Evolutionary conservation across 1,284 basidiomycete genomes (phyloP).

Genomic region (Abortiporus biennis): DNA sequence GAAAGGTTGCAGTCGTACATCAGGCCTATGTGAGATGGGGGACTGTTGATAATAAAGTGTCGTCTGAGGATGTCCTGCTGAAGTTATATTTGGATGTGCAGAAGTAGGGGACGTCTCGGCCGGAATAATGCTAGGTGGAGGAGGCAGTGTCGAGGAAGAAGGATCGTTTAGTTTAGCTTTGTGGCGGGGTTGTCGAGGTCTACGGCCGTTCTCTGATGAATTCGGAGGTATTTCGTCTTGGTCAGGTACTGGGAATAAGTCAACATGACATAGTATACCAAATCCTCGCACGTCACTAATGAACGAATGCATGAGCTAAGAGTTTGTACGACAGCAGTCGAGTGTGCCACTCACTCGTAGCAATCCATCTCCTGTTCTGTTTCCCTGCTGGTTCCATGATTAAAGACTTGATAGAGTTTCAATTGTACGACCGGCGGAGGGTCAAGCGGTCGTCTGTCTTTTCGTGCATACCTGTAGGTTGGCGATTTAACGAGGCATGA

Average conservation of each 20-base stretch:
- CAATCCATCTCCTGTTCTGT: constrained; percentile 28
- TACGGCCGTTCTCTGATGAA: constrained; percentile 7
- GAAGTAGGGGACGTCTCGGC: neutral
- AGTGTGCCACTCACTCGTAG: constrained; percentile 29
- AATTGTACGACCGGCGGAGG: constrained; percentile 35
- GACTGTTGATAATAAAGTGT: too few relatives aligned
- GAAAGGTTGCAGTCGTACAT: neutral
- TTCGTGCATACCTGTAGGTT: constrained; percentile 29
- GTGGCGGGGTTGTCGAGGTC: neutral
- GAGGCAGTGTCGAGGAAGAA: neutral
- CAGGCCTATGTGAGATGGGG: neutral
- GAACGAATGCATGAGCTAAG: constrained; percentile 7
- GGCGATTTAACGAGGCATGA: neutral
- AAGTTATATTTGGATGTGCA: neutral
- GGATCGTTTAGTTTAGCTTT: neutral
- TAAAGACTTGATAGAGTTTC: constrained; percentile 18
- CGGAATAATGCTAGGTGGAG: neutral
- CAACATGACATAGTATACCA: constrained; percentile 59
- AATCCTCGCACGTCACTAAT: constrained; percentile 38
- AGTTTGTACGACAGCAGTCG: neutral
- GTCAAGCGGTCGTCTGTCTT: constrained; percentile 33
- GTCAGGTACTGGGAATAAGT: constrained; percentile 49
- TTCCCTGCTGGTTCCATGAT: constrained; percentile 18
- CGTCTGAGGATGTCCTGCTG: too few relatives aligned
- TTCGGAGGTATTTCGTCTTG: constrained; percentile 10